Percentiles rank a stretch among this genome's conserved stretches.
Evolutionary conservation across 1,284 basidiomycete species (phyloP).

Genomic region (Cutaneotrichosporon cutaneum): DNA sequence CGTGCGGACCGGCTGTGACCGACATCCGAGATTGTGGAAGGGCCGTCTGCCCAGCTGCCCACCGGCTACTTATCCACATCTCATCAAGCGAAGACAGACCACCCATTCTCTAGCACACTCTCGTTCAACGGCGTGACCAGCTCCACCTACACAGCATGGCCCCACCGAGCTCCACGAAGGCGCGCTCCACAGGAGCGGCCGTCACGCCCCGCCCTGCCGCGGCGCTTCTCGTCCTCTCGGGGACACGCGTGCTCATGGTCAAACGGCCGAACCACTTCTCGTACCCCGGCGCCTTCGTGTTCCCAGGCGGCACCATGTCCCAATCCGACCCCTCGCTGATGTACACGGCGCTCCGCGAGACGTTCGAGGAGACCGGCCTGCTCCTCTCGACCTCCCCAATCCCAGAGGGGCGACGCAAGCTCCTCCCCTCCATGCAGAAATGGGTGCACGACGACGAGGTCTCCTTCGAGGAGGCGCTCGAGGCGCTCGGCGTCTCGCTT

Average conservation of each 20-base stretch:
- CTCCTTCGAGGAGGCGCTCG: constrained; percentile 5
- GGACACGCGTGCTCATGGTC: constrained; percentile 3
- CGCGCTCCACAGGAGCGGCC: neutral
- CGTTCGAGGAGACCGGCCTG: constrained; percentile 19
- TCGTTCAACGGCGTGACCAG: neutral
- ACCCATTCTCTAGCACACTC: neutral
- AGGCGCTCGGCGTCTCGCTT: neutral
- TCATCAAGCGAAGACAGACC: neutral
- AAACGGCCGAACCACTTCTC: constrained; percentile 1
- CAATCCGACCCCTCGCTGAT: constrained; percentile 5
- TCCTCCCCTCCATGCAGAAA: constrained; percentile 3
- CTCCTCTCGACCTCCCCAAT: constrained; percentile 4
- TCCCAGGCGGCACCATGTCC: constrained; percentile 17
- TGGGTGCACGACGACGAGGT: constrained; percentile 12
- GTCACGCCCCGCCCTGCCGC: constrained; percentile 2
- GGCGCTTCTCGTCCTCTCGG: neutral
- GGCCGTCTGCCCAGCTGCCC: neutral
- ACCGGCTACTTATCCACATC: neutral
- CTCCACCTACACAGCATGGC: neutral
- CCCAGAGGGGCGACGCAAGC: neutral
- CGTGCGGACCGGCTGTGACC: too few species aligned
- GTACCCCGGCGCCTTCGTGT: constrained; percentile 16
- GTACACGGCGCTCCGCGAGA: constrained; percentile 16
- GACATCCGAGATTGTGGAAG: neutral
- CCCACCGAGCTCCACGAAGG: neutral